Base-by-base conservation (phyloP, 164 flowering plant species). In the Magnolia sinica region DNA sequence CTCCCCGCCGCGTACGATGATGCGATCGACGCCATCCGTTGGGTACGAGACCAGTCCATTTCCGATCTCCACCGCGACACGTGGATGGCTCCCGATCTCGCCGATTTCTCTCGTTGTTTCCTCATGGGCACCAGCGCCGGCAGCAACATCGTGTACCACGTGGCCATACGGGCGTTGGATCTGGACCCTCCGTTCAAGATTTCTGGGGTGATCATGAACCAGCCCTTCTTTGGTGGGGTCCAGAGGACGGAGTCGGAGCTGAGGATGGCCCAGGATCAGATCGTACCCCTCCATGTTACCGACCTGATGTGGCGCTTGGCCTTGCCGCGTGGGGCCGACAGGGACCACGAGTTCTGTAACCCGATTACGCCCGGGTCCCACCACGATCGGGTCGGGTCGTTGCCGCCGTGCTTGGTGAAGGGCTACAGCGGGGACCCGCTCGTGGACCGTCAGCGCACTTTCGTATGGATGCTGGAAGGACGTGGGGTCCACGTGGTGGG, bases 1-100 rank as follows among this genome's bases (percentile, higher is more conserved):
- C 88, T 89, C 0, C 74, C 83, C 0, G 93, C 93, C 50, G 49
- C 70, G 13, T 85, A 85, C 55, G 84, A 86, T 0, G 93, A 90
- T 72, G 81, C 85, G 3, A 78, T 81, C 82, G 85, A 71, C 1
- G 86, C 84, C 0, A 73, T 89, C 13, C 49, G 77, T 29, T 88
- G 90, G 91, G 79, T 87, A 18, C 13, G 45, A 1, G 70, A 67
- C 0, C 37, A 67, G 70, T 20, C 49, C 83, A 84, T 83, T 2
- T 31, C 1, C 2, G 2, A 31, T 31, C 37, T 31, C 37, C 2
- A 51, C 87, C 11, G 37, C 0, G 70, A 67, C 45, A 29, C 70
- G 16, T 67, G 70, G 70, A 22, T 67, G 59, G 59, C 59, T 49
- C 51, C 73, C 10, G 71, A 72, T 20, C 22, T 16, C 37, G 79